Percentiles rank a stretch among this genome's conserved stretches.
These are phyloP conservation scores for Amphicarpaea edgeworthii DNA, from an alignment of 306 rosid species.

Conservation along the genomic window DNA sequence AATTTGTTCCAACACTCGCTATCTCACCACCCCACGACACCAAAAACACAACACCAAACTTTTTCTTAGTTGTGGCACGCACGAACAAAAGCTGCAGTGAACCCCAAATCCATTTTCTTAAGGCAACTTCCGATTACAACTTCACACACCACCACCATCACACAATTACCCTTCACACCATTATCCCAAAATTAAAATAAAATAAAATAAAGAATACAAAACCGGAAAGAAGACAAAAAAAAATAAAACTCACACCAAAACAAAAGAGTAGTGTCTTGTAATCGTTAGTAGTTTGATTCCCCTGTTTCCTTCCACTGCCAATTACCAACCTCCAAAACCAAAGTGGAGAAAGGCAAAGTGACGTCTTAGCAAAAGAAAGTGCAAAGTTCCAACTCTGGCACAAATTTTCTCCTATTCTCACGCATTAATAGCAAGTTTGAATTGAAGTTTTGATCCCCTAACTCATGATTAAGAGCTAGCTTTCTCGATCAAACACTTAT, in stretches of 20 bases:
- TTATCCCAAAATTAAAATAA: not conserved
- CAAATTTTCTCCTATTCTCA: not conserved
- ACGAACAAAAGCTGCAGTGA: not conserved
- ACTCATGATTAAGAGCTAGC: not conserved
- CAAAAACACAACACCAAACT: not conserved
- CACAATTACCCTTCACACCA: not conserved
- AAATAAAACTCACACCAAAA: not conserved
- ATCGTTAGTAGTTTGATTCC: not conserved
- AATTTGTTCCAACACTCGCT: slow-evolving; percentile 18
- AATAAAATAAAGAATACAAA: not conserved
- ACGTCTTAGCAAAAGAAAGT: not conserved
- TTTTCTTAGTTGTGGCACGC: slow-evolving; percentile 8
- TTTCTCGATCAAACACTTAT: not conserved
- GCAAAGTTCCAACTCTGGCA: not conserved
- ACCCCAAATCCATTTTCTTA: not conserved
- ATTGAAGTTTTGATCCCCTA: too few species aligned
- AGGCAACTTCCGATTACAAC: not conserved
- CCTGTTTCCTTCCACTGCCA: slow-evolving; percentile 1
- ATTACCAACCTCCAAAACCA: slow-evolving; percentile 17
- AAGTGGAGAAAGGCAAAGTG: too few species aligned
- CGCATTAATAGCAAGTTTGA: not conserved
- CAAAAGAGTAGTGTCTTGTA: not conserved
- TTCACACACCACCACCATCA: slow-evolving; percentile 3
- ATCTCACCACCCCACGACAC: slow-evolving; percentile 2
- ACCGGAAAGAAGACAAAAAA: not conserved